Evolutionary conservation across 2,329 filamentous ascomycete genomes (phyloP), one percentile per base, ranked within the genome.

Genomic region (Teratosphaeriaceae sp.): DNA sequence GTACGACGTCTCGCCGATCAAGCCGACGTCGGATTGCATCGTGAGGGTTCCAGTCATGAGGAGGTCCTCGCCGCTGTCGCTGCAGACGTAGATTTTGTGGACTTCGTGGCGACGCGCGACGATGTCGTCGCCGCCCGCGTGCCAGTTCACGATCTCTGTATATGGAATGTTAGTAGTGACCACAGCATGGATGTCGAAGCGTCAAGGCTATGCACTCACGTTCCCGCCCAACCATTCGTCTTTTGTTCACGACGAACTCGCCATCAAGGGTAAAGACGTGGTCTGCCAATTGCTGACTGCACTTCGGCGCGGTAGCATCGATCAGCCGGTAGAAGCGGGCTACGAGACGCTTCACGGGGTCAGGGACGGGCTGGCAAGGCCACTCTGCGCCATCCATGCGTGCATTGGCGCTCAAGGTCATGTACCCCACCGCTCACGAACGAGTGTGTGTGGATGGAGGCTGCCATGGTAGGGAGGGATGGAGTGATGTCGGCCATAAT

Each of bases 11-110:
- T 43, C 36, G 19, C 43, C 45, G 15, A 24, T 35, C 37, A 45
- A 38, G 26, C 45, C 45, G 5, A 40, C 15, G 6, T 45, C 26
- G 9, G 42, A 48, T 3, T 26, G 27, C 33, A 48, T 24, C 5
- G 31, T 42, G 3, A 48, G 24, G n/a, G 38, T 48, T 7, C 45
- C 45, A 6, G 30, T 44, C 38, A 48, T 42, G 33, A 48, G 30
- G 4, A 48, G 20, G 24, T 46, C 40, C 11, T 39, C 34, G 3
- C 42, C 45, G 3, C 21, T 19, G 4, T 23, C 42, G 29, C 31
- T 42, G 33, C 42, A 48, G 15, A 39, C 29, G 22, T 42, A 39
- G 13, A 45, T 22, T 22, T 42, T 42, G 15, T 48, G 29, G 4
- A 48, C 27, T 9, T 31, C 26, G 21, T 48, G 45, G 11, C 24